phyloP scores from a whole-genome alignment of 2,329 filamentous ascomycete genomes.

The Alternaria metachromatica region DNA sequence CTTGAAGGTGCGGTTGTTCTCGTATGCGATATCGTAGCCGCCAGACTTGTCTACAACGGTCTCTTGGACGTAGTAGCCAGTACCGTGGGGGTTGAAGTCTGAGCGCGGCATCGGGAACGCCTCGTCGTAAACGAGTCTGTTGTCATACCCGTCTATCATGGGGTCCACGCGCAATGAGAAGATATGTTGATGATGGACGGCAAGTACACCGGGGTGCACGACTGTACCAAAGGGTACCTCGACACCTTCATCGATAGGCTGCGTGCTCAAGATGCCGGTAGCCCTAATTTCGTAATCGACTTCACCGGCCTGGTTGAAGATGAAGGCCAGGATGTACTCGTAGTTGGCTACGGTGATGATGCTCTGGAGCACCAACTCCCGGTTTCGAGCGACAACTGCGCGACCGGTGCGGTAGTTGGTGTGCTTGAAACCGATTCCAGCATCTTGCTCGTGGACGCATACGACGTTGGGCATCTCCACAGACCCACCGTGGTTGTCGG shows the following conservation, averaged over 20 bases:
- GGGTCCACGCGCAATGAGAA: constrained; percentile 64
- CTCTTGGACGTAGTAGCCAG: constrained; percentile 56
- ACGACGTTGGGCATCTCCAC: constrained; percentile 69
- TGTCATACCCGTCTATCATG: constrained; percentile 54
- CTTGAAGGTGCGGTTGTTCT: constrained; percentile 57
- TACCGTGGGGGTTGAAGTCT: constrained; percentile 63
- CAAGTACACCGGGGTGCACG: constrained; percentile 72
- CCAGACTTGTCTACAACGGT: constrained; percentile 57
- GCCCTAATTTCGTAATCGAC: constrained; percentile 71
- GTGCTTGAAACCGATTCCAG: constrained; percentile 73
- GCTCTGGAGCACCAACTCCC: constrained; percentile 71
- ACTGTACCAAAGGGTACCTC: constrained; percentile 72
- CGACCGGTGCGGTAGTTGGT: constrained; percentile 72
- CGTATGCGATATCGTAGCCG: constrained; percentile 57
- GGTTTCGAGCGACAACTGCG: constrained; percentile 67
- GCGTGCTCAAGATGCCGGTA: constrained; percentile 71
- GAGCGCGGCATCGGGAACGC: constrained; percentile 65
- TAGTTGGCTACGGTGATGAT: constrained; percentile 77
- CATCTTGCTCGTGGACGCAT: constrained; percentile 75
- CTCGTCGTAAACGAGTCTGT: constrained; percentile 60
- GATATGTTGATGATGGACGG: constrained; percentile 77
- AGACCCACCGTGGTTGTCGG: constrained; percentile 65
- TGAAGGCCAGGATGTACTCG: constrained; percentile 75
- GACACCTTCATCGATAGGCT: constrained; percentile 70
- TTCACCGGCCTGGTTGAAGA: constrained; percentile 74